Percentiles rank a stretch among this genome's conserved stretches.
Evolutionary conservation across 1,139 yeast genomes (phyloP).

Genomic region (Candida neerlandica): DNA sequence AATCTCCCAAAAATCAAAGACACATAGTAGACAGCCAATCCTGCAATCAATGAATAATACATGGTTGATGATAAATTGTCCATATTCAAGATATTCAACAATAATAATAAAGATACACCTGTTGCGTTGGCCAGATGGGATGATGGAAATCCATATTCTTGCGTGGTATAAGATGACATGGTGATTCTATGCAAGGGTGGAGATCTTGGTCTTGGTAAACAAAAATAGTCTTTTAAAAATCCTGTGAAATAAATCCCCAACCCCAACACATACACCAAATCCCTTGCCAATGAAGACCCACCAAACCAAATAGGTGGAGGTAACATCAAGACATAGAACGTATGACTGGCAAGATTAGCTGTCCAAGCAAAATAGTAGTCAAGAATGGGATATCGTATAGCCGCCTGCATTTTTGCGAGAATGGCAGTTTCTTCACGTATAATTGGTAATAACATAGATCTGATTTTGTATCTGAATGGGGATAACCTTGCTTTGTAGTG

Average conservation of each 20-base stretch:
- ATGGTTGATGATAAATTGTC: conserved; percentile 10
- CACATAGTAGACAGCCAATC: conserved; percentile 51
- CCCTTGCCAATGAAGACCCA: conserved; percentile 57
- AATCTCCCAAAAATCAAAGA: conserved; percentile 79
- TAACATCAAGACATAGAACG: conserved; percentile 85
- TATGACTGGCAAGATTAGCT: conserved; percentile 90
- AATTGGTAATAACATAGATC: conserved; percentile 58
- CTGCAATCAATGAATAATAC: conserved; percentile 16
- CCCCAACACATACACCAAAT: conserved; percentile 76
- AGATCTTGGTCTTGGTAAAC: conserved; percentile 88
- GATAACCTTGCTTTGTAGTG: conserved; percentile 67
- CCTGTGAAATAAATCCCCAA: conserved; percentile 85
- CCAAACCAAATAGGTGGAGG: conserved; percentile 92
- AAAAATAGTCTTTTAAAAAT: conserved; percentile 75
- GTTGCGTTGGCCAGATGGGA: conserved; percentile 94
- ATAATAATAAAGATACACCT: conserved; percentile 61
- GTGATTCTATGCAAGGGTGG: conserved; percentile 93
- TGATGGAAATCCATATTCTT: conserved; percentile 94
- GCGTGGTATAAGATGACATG: conserved; percentile 82
- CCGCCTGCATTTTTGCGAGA: conserved; percentile 58
- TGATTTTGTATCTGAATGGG: conserved; percentile 57
- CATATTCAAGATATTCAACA: conserved; percentile 23
- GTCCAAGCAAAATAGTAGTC: conserved; percentile 86
- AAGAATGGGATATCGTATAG: conserved; percentile 50
- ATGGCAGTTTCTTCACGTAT: conserved; percentile 69